Evolutionary conservation across 129 eudicot species (phyloP), one percentile per base, ranked within the genome.

Genomic region (Calendula officinalis): DNA sequence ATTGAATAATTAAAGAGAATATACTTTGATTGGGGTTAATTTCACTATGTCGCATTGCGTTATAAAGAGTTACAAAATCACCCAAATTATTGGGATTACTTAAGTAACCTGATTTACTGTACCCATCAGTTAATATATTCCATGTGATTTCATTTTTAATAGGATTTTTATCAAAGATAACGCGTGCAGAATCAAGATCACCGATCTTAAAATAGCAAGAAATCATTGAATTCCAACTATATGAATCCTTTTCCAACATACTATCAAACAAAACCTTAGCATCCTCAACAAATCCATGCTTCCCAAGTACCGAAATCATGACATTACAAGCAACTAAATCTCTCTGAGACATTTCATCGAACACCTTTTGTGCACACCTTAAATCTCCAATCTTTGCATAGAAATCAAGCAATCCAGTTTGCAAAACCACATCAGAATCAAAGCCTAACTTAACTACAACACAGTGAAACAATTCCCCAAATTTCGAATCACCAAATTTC

Each of bases 211-310:
- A 67, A 47, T 78, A 75, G 35, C 84, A 75, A 39, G 81, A 78
- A 12, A 78, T 66, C 79, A 82, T 49, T 3, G 84, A 75, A 60
- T 82, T 82, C 87, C 83, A 82, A 62, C 70, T 78, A 62, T 52
- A 56, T 0, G 83, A 65, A 75, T 82, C 66, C 67, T 71, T 74
- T 30, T 78, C 76, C 40, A 22, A 5, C 84, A 82, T 78, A 35
- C 50, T 22, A 59, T 75, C 81, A 52, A 78, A 82, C 60, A 82
- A 38, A 9, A 14, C 57, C 16, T 45, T 50, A 2, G 84, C 88
- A 44, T 82, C 84, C 33, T 78, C 68, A 36, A 78, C 70, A 58
- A 49, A 43, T 37, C 84, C 84, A 67, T 40, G 44, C 44, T 40
- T 40, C 9, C 44, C 9, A 40, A 5, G 30, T 22, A 22, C 9